Evolutionary conservation across 164 flowering plant genomes (phyloP).

Genomic region (Vitis rupestris): DNA sequence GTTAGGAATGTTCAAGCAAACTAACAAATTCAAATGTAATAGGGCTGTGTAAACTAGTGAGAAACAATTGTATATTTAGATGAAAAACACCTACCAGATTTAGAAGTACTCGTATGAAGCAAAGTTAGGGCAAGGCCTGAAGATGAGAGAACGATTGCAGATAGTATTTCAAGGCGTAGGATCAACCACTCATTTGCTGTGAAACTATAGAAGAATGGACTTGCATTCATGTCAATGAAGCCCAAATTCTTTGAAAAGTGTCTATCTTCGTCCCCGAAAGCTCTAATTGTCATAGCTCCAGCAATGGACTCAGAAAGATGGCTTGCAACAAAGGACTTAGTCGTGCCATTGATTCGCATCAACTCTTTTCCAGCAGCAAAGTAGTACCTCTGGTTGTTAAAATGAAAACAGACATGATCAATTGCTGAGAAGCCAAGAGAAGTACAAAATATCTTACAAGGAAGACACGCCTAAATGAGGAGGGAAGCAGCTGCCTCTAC

Average conservation of each 20-base stretch:
- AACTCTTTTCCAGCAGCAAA: conserved; percentile 69
- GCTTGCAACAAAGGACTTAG: conserved; percentile 55
- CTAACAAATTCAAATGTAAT: too few relatives aligned
- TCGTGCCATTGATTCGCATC: conserved; percentile 73
- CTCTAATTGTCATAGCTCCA: conserved; percentile 69
- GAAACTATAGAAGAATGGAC: conserved; percentile 64
- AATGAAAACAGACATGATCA: not conserved
- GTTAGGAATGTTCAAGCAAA: too few relatives aligned
- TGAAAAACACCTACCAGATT: conserved; percentile 40
- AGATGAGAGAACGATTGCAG: conserved; percentile 59
- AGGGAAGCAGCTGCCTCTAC: too few relatives aligned
- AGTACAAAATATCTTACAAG: not conserved
- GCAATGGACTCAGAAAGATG: conserved; percentile 68
- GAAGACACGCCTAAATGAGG: too few relatives aligned
- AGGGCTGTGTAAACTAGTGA: too few relatives aligned
- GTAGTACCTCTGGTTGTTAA: conserved; percentile 55
- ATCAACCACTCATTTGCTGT: conserved; percentile 86
- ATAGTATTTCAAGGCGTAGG: conserved; percentile 62
- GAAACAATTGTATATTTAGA: too few relatives aligned
- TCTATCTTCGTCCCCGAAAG: conserved; percentile 58
- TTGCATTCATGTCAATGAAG: conserved; percentile 65
- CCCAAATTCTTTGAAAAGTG: conserved; percentile 49
- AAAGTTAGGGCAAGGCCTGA: conserved; percentile 63
- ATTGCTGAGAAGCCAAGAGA: not conserved
- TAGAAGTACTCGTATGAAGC: conserved; percentile 57